Percentiles rank a stretch among this genome's conserved stretches.
Conservation (phyloP, 176 grass and related monocot species). For the Zoysia pacifica region DNA sequence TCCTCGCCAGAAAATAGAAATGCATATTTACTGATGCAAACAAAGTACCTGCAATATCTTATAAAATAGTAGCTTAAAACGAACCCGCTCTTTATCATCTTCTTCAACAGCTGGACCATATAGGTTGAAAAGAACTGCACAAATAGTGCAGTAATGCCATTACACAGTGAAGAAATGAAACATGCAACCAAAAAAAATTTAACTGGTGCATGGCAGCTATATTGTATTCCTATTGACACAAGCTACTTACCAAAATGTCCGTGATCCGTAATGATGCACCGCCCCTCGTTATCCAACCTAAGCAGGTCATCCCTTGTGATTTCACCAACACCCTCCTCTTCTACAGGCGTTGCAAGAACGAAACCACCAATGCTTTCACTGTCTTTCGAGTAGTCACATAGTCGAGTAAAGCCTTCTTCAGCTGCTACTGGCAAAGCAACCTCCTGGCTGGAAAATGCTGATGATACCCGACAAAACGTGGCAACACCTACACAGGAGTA, state of each 20-base stretch:
- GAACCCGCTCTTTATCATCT: constrained; percentile 74
- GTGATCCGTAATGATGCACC: constrained; percentile 90
- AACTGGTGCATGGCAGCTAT: neutral
- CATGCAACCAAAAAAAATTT: constrained; percentile 12
- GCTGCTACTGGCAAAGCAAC: constrained; percentile 79
- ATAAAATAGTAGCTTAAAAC: constrained; percentile 92
- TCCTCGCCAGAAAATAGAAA: neutral
- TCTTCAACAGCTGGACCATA: constrained; percentile 82
- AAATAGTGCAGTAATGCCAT: constrained; percentile 18
- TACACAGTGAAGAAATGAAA: constrained; percentile 23
- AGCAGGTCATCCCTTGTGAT: constrained; percentile 72
- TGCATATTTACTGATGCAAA: constrained; percentile 17
- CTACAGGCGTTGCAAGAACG: constrained; percentile 42
- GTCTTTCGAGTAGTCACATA: constrained; percentile 54
- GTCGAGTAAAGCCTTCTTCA: constrained; percentile 89
- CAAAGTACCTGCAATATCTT: constrained; percentile 78
- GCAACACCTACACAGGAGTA: constrained; percentile 65
- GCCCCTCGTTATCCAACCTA: constrained; percentile 82
- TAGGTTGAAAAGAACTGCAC: constrained; percentile 91
- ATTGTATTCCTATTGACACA: neutral
- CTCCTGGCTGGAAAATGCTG: constrained; percentile 80
- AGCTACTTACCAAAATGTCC: constrained; percentile 75
- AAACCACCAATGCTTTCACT: constrained; percentile 54
- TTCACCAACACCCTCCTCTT: constrained; percentile 63
- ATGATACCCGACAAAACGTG: constrained; percentile 85